Percentiles rank a stretch among this genome's conserved stretches.
phyloP scores from a whole-genome alignment of 83 land plant species.

The Isoetes engelmannii region DNA sequence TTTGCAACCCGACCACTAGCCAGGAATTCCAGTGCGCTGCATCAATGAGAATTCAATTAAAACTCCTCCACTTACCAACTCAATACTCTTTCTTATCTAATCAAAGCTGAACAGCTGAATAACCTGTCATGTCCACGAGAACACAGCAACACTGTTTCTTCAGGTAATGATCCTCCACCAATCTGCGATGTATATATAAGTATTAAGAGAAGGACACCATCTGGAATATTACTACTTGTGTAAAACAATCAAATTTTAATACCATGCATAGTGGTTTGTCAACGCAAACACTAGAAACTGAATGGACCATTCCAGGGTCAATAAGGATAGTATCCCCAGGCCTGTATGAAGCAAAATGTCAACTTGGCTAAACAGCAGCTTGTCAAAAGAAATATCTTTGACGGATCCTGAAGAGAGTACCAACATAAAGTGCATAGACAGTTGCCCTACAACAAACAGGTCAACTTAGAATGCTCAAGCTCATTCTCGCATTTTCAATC shows the following conservation, averaged over 20 bases:
- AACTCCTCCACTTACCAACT: too few species aligned
- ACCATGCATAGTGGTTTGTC: constrained; percentile 91
- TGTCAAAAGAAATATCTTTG: not conserved
- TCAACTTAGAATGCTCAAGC: not conserved
- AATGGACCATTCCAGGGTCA: constrained; percentile 61
- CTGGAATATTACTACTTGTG: not conserved
- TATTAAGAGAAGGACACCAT: not conserved
- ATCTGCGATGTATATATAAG: constrained; percentile 43
- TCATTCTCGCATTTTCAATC: not conserved
- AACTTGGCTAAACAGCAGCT: not conserved
- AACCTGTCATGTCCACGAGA: constrained; percentile 86
- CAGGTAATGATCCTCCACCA: constrained; percentile 83
- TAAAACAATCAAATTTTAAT: constrained; percentile 8
- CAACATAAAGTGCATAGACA: not conserved
- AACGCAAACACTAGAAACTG: constrained; percentile 59
- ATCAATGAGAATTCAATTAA: not conserved
- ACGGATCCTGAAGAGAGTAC: not conserved
- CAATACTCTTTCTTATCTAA: too few species aligned
- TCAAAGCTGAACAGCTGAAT: too few species aligned
- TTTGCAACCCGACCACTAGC: constrained; percentile 82
- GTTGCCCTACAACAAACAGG: not conserved
- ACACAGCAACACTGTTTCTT: constrained; percentile 77
- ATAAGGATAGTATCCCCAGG: constrained; percentile 94
- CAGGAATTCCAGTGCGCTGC: constrained; percentile 85
- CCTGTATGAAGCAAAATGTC: constrained; percentile 32